phyloP scores from a whole-genome alignment of 305 asterid species.

The Lippia alba region DNA sequence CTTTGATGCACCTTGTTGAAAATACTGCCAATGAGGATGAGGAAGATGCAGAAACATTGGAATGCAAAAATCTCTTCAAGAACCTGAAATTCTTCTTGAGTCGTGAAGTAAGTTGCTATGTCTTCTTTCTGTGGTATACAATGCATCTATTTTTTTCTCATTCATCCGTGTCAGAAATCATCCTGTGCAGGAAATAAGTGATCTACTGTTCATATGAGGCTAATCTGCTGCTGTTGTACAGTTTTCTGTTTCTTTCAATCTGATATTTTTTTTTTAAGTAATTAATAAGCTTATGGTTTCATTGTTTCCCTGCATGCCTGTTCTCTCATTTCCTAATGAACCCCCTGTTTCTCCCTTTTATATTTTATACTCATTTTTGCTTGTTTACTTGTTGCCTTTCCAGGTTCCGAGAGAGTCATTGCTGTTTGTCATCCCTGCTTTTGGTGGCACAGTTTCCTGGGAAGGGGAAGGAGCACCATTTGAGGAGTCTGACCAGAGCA shows the following conservation, averaged over 20 bases:
- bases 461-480: slow-evolving; percentile 97
- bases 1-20: slow-evolving; percentile 76
- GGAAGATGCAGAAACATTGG: slow-evolving; percentile 73
- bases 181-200: not conserved
- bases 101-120: slow-evolving; percentile 72
- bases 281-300: not conserved
- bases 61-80: slow-evolving; percentile 75
- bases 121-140: not conserved
- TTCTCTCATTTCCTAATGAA: not conserved
- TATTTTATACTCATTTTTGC: not conserved
- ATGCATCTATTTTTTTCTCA: not conserved
- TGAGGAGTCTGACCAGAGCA: slow-evolving; percentile 78
- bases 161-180: not conserved
- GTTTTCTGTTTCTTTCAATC: not conserved
- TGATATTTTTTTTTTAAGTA: slow-evolving; percentile 5
- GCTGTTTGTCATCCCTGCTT: slow-evolving; percentile 84
- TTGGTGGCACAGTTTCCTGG: slow-evolving; percentile 98
- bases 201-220: not conserved
- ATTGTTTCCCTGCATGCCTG: not conserved
- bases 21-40: slow-evolving; percentile 63
- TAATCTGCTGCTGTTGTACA: slow-evolving; percentile 4
- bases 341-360: not conserved
- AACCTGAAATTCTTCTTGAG: slow-evolving; percentile 78
- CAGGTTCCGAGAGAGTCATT: slow-evolving; percentile 97
- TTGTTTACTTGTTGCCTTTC: slow-evolving; percentile 23